Evolutionary conservation across 2,329 filamentous ascomycete species (phyloP), one percentile per base, ranked within the genome.

Genomic region (Fusarium denticulatum): DNA sequence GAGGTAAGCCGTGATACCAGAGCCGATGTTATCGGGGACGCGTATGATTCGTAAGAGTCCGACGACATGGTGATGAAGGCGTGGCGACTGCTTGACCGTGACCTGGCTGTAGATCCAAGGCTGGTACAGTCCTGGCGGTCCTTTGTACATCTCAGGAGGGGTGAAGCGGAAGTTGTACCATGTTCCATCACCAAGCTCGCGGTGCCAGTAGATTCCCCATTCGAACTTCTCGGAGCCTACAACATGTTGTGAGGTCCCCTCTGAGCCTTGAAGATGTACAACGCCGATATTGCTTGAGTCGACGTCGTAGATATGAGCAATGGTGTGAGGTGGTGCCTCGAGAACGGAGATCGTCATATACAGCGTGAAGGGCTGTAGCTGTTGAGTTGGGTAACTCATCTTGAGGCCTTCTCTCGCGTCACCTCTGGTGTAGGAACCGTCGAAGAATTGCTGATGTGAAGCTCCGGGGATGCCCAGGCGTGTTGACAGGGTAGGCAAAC

Each of bases 121-220:
- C n/a, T 67, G 68, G 4, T 69, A 69, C 14, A 61, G 15, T 12
- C 69, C 67, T 34, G 64, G 65, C 11, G 66, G 56, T 42, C 66
- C 52, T 60, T 49, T 30, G n/a, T 64, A 50, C 24, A 67, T 52
- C 13, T n/a, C 30, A 26, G 47, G 50, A 12, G 52, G 28, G 10
- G 49, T 52, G 40, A 47, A 67, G 42, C 60, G 64, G 58, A 72
- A 73, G 36, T 59, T 72, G 64, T 80, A 80, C 78, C 77, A 79
- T 14, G 75, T 78, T 28, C 81, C 77, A 37, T 78, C 67, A 30
- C 69, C 67, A 28, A 71, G 66, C 46, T 60, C 63, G 42, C 77
- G 77, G 58, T 83, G 79, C 68, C 77, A 81, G 71, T 83, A 83
- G 52, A 83, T 62, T n/a, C 80, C 81, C 81, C 81, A 83, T 71